Evolutionary conservation across 1,284 basidiomycete species (phyloP).

Genomic region (Papiliotrema fonsecae): DNA sequence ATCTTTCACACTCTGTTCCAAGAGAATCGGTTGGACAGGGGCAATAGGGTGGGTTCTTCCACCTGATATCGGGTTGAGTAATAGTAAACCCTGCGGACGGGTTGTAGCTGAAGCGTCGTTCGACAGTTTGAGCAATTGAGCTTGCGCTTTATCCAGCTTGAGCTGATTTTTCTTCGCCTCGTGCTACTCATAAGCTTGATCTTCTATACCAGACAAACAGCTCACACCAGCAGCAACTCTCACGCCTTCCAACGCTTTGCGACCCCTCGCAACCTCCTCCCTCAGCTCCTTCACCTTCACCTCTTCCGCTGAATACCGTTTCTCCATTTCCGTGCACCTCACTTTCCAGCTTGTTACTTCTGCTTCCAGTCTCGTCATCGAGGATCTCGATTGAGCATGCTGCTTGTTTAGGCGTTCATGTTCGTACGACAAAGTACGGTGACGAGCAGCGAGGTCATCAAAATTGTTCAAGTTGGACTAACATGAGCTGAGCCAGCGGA

Average conservation of each 20-base stretch:
- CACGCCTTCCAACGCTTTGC: slow-evolving; percentile 43
- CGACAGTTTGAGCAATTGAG: slow-evolving; percentile 66
- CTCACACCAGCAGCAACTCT: slow-evolving; percentile 43
- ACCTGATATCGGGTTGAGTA: slow-evolving; percentile 41
- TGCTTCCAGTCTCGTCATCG: slow-evolving; percentile 49
- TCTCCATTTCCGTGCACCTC: slow-evolving; percentile 55
- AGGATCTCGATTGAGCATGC: slow-evolving; percentile 28
- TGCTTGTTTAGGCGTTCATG: slow-evolving; percentile 68
- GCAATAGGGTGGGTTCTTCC: slow-evolving; percentile 27
- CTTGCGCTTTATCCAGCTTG: slow-evolving; percentile 70
- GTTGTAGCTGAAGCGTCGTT: slow-evolving; percentile 49
- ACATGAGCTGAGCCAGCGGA: slow-evolving; percentile 1
- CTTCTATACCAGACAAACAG: not conserved
- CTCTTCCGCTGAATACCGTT: slow-evolving; percentile 51
- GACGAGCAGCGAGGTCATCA: slow-evolving; percentile 68
- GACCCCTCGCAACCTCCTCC: slow-evolving; percentile 34
- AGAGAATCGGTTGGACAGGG: slow-evolving; percentile 50
- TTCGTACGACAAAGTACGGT: slow-evolving; percentile 75
- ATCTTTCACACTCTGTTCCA: slow-evolving; percentile 68
- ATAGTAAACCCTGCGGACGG: slow-evolving; percentile 30
- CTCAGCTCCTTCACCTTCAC: slow-evolving; percentile 57
- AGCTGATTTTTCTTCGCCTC: slow-evolving; percentile 72
- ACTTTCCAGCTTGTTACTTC: slow-evolving; percentile 57
- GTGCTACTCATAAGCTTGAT: slow-evolving; percentile 43
- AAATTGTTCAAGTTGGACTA: slow-evolving; percentile 73